Percentiles rank a stretch among this genome's conserved stretches.
Evolutionary conservation across 495 filamentous ascomycete genomes (phyloP).

Genomic region (Penicillium daleae): DNA sequence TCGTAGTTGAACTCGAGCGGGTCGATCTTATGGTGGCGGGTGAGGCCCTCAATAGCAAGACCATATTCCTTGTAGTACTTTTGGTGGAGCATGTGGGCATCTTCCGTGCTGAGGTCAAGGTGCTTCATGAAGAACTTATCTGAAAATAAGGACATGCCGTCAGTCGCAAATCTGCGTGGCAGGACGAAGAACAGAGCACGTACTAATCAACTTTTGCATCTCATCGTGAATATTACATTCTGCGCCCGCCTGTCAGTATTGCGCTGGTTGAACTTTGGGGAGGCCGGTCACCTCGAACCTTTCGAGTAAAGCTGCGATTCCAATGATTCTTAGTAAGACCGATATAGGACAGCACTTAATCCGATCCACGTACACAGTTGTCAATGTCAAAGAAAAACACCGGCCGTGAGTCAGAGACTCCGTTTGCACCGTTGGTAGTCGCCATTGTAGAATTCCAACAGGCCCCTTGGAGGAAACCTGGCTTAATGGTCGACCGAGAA

Average conservation of each 20-base stretch:
- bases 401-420: conserved; percentile 48
- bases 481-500: conserved; percentile 8
- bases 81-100: conserved; percentile 79
- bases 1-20: conserved; percentile 91
- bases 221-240: conserved; percentile 71
- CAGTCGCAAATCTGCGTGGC: background rate
- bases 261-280: background rate
- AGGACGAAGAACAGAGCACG: conserved; percentile 13
- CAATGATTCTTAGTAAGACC: conserved; percentile 20
- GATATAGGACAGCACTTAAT: background rate
- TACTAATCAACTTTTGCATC: conserved; percentile 70
- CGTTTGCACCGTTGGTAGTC: conserved; percentile 26
- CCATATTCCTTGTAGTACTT: conserved; percentile 96
- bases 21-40: conserved; percentile 93
- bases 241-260: conserved; percentile 34
- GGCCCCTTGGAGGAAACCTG: background rate
- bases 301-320: conserved; percentile 55
- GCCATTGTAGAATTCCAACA: conserved; percentile 25
- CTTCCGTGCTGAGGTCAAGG: conserved; percentile 69
- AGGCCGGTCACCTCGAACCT: conserved; percentile 33
- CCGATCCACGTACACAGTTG: conserved; percentile 72
- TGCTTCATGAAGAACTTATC: conserved; percentile 83
- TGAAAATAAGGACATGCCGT: conserved; percentile 14
- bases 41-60: conserved; percentile 92
- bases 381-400: conserved; percentile 95